Percentiles rank a stretch among this genome's conserved stretches.
Conservation (phyloP, 139 green algal genomes). For the Trebouxia sp. region DNA sequence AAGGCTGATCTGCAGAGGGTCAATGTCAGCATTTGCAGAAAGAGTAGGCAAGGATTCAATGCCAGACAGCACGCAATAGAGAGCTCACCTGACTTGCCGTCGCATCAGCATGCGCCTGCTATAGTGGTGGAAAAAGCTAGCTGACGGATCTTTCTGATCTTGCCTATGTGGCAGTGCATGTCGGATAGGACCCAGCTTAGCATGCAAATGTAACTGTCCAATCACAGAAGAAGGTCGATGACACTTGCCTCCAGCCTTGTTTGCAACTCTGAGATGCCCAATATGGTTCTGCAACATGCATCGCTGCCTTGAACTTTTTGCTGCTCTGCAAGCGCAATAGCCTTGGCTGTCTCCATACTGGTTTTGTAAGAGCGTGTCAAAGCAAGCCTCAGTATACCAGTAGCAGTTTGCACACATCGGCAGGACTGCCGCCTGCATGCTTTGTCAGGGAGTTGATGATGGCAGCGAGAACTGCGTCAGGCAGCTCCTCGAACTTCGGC, state of each 20-base stretch:
- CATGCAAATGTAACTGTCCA: too few relatives aligned
- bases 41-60: not conserved
- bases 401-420: not conserved
- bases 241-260: slow-evolving; percentile 10
- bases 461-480: not conserved
- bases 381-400: too few relatives aligned
- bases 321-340: not conserved
- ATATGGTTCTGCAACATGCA: not conserved
- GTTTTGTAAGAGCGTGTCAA: too few relatives aligned
- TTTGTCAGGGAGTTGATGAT: not conserved
- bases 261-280: not conserved
- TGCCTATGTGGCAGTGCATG: too few relatives aligned
- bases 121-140: not conserved
- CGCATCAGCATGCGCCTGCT: slow-evolving; percentile 1
- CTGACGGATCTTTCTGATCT: too few relatives aligned
- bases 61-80: too few relatives aligned
- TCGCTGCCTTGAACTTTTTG: not conserved
- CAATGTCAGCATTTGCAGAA: not conserved
- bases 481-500: too few relatives aligned
- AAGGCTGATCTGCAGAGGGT: not conserved
- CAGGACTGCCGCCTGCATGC: not conserved
- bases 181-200: too few relatives aligned
- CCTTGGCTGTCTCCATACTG: too few relatives aligned
- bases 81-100: slow-evolving; percentile 14
- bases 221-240: too few relatives aligned